Evolutionary conservation across 2,329 filamentous ascomycete species (phyloP), one percentile per base, ranked within the genome.

Genomic region (Aspergillus quadrilineatus): DNA sequence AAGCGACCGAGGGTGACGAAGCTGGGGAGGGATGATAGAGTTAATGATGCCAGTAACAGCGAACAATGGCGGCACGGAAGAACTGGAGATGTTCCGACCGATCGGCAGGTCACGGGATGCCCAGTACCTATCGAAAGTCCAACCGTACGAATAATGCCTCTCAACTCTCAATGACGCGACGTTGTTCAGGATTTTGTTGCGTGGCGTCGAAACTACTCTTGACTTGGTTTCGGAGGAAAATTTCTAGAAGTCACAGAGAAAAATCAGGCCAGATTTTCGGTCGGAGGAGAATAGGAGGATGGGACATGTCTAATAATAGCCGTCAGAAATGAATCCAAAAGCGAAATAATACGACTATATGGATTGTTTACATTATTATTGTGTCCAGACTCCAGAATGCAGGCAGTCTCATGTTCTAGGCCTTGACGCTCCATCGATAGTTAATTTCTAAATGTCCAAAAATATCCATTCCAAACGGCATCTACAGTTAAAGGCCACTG

Each of bases 61-160:
- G 17, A 53, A 46, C 51, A 44, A 37, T 56, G 32, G 54, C 34
- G 43, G 47, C 48, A 51, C 53, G 15, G 30, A 46, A 46, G 39
- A 48, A 53, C 42, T 55, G 55, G 50, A 57, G 50, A 57, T 50
- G 39, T 57, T 57, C 55, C 55, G 55, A 53, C 55, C 55, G 55
- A 53, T 53, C 55, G 44, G 50, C 45, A 30, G 45, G 55, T 57
- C 55, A 57, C 55, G 55, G 55, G 55, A 57, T 50, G 29, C 4
- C n/a, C 32, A 36, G 8, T 36, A n/a, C 12, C 14, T 30, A 43
- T 32, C 4, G 22, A 43, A 28, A 14, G 22, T 26, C 6, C 32
- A 34, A 17, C 37, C 7, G n/a, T 17, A 15, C 6, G 17, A 30
- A 45, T 29, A 45, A 29, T 29, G 43, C 10, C 43, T 30, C 30